Conservation (phyloP, 345 rosid genomes). For the Salix udensis region DNA sequence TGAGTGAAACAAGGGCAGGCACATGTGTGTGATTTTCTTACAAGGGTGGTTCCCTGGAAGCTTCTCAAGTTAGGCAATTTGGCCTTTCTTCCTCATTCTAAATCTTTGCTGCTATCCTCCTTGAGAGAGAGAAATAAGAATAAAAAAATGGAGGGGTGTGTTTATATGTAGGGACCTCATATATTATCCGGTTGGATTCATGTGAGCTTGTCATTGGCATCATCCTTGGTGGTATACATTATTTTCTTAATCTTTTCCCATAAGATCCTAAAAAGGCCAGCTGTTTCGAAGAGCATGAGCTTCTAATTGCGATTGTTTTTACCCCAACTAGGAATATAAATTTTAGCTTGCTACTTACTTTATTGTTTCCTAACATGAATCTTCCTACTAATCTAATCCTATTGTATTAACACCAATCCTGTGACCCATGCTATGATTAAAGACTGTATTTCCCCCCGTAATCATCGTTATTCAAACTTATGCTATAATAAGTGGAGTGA, state of each 20-base stretch:
- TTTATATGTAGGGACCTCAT: constrained; percentile 43
- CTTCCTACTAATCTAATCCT: not conserved
- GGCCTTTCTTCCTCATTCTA: not conserved
- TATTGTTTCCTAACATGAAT: not conserved
- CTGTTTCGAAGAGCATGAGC: constrained; percentile 30
- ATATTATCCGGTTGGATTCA: constrained; percentile 54
- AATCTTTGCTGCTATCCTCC: not conserved
- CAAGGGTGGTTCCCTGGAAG: constrained; percentile 27
- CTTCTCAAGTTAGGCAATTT: constrained; percentile 27
- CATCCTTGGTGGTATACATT: constrained; percentile 32
- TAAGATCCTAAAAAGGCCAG: constrained; percentile 25
- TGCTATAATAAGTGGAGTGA: too few species aligned
- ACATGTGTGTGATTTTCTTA: constrained; percentile 1
- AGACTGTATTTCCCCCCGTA: too few species aligned
- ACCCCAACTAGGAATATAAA: not conserved
- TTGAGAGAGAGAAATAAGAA: not conserved
- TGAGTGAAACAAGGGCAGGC: not conserved
- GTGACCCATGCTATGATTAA: too few species aligned
- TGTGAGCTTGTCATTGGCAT: constrained; percentile 47
- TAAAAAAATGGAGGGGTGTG: constrained; percentile 8
- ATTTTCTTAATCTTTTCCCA: not conserved
- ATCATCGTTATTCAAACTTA: too few species aligned
- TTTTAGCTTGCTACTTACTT: not conserved
- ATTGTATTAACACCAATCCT: not conserved
- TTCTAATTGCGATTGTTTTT: not conserved